Evolutionary conservation across 129 eudicot genomes (phyloP).

Genomic region (Mikania micrantha): DNA sequence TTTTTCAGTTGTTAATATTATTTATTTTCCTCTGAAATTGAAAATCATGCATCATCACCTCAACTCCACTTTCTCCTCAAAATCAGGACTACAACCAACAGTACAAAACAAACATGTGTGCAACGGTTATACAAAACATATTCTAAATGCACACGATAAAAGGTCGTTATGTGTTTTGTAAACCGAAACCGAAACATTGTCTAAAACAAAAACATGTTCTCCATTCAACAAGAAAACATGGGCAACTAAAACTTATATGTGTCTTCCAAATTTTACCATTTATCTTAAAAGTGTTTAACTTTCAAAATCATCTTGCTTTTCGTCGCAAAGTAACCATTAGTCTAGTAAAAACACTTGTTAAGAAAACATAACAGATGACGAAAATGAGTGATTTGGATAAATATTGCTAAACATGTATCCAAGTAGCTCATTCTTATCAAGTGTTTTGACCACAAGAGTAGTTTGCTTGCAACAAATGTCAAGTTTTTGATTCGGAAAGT

Average conservation of each 20-base stretch:
- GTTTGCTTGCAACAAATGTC: conserved; percentile 13
- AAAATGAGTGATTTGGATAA: background rate
- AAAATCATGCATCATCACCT: too few species aligned
- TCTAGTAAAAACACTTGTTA: conserved; percentile 7
- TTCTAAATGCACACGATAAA: background rate
- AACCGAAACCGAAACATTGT: background rate
- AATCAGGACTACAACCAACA: too few species aligned
- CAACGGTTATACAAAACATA: too few species aligned
- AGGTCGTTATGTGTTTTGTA: background rate
- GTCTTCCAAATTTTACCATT: background rate
- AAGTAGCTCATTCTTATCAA: background rate
- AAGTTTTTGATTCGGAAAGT: background rate
- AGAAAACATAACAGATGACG: background rate
- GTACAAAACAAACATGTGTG: too few species aligned
- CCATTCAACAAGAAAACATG: background rate
- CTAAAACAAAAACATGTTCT: background rate
- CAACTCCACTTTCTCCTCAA: too few species aligned
- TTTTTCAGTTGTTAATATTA: too few species aligned
- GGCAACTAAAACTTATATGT: background rate
- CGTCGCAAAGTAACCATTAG: conserved; percentile 2
- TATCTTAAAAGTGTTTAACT: background rate
- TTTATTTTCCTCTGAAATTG: too few species aligned
- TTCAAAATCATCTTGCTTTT: background rate
- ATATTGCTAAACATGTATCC: background rate
- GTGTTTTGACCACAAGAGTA: background rate